Evolutionary conservation across 768 basidiomycete species (phyloP), one percentile per base, ranked within the genome.

Genomic region (Xanthoconium stramineum): DNA sequence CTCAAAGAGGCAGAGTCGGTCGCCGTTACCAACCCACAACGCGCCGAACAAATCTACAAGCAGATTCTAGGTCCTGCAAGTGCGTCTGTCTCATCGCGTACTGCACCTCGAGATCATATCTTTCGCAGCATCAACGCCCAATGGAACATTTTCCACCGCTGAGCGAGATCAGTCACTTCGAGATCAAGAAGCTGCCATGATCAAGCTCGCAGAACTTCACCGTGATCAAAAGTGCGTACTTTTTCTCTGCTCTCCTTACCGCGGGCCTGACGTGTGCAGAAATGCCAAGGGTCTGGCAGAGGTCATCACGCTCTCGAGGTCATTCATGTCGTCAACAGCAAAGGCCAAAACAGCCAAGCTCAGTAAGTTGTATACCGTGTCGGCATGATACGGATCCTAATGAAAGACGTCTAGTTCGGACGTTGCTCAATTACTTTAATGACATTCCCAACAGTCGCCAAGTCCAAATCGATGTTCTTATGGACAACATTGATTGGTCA

Each of bases 271-370:
- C 48, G 17, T 30, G 51, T 24, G 20, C 61, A 97, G 94, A 65
- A 89, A 98, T 76, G 86, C 91, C 19, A 72, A 85, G 58, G 90
- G 89, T 17, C 79, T 98, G 3, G 91, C 94, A 11, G 83, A 93
- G 52, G 86, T 96, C 37, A 91, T 97, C 53, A 89, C 85, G 0
- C 78, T 88, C 29, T 93, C 91, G 0, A 78, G 94, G 47, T 79
- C 83, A 0, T 94, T 95, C 77, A 91, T 96, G 82, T 86, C 91
- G 0, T 88, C 89, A n/a, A 91, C 93, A 0, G 95, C 95, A 15
- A 98, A 98, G 73, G 95, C 94, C 2, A 97, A 98, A 74, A 97
- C 96, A 0, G 94, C 94, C 3, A 96, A 96, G 75, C 84, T 98
- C 60, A 96, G 94, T 94, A 59, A 63, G 56, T 47, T 29, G 20